Evolutionary conservation across 2,329 filamentous ascomycete genomes (phyloP).

Genomic region (Aspergillus fumigatiaffinis): DNA sequence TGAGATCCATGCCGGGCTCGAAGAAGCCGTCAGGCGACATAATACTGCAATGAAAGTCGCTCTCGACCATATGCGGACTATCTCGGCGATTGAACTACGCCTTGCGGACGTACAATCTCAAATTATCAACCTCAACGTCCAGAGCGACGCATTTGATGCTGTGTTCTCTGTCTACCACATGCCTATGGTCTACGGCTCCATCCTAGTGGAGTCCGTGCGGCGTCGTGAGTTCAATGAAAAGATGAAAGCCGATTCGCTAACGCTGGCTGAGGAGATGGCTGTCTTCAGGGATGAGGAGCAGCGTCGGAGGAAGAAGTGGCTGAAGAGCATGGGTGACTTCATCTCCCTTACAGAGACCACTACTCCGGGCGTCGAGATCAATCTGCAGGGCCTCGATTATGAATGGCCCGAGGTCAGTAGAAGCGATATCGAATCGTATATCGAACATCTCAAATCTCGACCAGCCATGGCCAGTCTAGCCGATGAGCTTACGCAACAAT

Average conservation of each 20-base stretch:
- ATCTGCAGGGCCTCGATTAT: constrained; percentile 72
- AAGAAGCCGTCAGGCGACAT: constrained; percentile 57
- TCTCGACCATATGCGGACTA: constrained; percentile 72
- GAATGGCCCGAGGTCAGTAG: constrained; percentile 75
- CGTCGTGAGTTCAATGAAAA: constrained; percentile 90
- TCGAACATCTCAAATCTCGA: constrained; percentile 61
- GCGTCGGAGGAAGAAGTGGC: constrained; percentile 83
- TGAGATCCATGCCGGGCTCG: constrained; percentile 51
- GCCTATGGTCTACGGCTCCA: constrained; percentile 84
- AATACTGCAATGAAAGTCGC: constrained; percentile 65
- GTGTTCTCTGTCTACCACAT: constrained; percentile 76
- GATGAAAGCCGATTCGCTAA: constrained; percentile 79
- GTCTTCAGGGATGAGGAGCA: constrained; percentile 89
- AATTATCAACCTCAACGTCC: constrained; percentile 67
- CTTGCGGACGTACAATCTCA: constrained; percentile 69
- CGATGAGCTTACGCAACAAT: constrained; percentile 68
- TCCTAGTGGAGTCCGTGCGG: constrained; percentile 78
- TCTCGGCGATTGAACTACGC: constrained; percentile 73
- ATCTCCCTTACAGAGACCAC: constrained; percentile 64
- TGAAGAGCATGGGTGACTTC: constrained; percentile 74
- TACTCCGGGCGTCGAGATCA: constrained; percentile 77
- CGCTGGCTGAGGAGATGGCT: constrained; percentile 87
- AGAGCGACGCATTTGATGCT: constrained; percentile 77
- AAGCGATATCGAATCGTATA: constrained; percentile 71
- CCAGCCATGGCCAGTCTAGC: constrained; percentile 64